These are phyloP conservation scores for Trichoderma koningiopsis DNA, from an alignment of 2,329 filamentous ascomycete species.

Conservation along the genomic window DNA sequence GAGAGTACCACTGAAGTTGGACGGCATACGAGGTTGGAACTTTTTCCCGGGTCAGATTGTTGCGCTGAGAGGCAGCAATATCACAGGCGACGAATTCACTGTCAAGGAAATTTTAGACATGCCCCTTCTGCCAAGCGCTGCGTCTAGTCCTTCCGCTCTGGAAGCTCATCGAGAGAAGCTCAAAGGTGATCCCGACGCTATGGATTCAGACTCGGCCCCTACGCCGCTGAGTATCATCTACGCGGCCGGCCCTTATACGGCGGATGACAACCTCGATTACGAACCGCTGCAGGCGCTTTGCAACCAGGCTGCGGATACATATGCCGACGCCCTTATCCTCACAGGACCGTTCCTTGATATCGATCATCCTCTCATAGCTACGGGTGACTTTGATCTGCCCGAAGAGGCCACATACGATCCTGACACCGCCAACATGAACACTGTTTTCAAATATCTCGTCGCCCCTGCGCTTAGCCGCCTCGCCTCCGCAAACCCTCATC, in stretches of 20 bases:
- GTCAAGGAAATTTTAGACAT: slow-evolving; percentile 75
- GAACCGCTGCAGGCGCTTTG: slow-evolving; percentile 84
- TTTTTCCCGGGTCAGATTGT: slow-evolving; percentile 97
- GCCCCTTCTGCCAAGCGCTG: slow-evolving; percentile 74
- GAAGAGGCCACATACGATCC: slow-evolving; percentile 68
- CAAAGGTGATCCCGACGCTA: slow-evolving; percentile 62
- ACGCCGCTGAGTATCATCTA: slow-evolving; percentile 76
- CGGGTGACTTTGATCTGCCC: slow-evolving; percentile 76
- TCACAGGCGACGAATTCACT: slow-evolving; percentile 79
- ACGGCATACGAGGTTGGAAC: slow-evolving; percentile 67
- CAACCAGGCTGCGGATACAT: slow-evolving; percentile 70
- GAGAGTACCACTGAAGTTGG: slow-evolving; percentile 77
- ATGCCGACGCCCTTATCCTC: slow-evolving; percentile 78
- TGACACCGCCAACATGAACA: slow-evolving; percentile 76
- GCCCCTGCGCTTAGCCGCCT: slow-evolving; percentile 73
- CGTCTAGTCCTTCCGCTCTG: slow-evolving; percentile 66
- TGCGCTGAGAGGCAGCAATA: slow-evolving; percentile 82
- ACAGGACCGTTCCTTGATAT: slow-evolving; percentile 87
- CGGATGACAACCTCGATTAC: slow-evolving; percentile 89
- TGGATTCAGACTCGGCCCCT: slow-evolving; percentile 55
- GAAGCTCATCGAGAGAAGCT: slow-evolving; percentile 70
- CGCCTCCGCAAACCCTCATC: slow-evolving; percentile 67
- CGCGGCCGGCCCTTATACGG: slow-evolving; percentile 85
- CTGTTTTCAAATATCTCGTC: slow-evolving; percentile 81
- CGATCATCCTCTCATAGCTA: slow-evolving; percentile 84